Evolutionary conservation across 75 land plant species (phyloP).

Genomic region (Gnetum montanum): DNA sequence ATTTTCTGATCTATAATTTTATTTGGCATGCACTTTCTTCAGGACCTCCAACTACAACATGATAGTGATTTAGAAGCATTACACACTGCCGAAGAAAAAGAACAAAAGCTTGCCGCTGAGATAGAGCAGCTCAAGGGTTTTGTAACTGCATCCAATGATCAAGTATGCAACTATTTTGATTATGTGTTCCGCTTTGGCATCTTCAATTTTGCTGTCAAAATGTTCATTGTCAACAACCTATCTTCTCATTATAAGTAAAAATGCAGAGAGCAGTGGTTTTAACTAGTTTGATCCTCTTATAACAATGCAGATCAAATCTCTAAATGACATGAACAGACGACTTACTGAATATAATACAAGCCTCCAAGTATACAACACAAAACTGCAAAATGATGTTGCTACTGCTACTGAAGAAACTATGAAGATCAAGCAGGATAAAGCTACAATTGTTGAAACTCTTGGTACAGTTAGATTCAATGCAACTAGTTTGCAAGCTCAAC

Average conservation of each 20-base stretch:
- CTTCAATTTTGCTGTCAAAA: neutral
- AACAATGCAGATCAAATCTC: conserved; percentile 16
- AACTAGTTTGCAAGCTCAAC: conserved; percentile 24
- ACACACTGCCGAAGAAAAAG: conserved; percentile 3
- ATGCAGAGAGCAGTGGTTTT: too few species aligned
- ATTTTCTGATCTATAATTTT: neutral
- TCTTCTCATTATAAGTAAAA: neutral
- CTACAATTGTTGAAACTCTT: conserved; percentile 26
- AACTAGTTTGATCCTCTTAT: neutral
- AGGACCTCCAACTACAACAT: conserved; percentile 11
- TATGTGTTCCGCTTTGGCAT: neutral
- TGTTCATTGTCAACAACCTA: neutral
- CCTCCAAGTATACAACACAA: conserved; percentile 25
- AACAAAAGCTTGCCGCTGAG: conserved; percentile 8
- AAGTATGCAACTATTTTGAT: conserved; percentile 9
- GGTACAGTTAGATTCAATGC: conserved; percentile 15
- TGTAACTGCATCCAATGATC: conserved; percentile 8
- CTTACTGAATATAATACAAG: conserved; percentile 27
- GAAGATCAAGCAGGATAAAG: conserved; percentile 26
- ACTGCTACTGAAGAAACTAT: conserved; percentile 25
- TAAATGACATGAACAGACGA: conserved; percentile 23
- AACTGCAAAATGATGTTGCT: conserved; percentile 24
- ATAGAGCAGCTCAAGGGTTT: conserved; percentile 14
- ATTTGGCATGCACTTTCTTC: neutral
- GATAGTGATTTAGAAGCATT: conserved; percentile 15